Percentiles rank a stretch among this genome's conserved stretches.
Conservation (phyloP, 2,329 filamentous ascomycete genomes). For the Fusarium nygamai region DNA sequence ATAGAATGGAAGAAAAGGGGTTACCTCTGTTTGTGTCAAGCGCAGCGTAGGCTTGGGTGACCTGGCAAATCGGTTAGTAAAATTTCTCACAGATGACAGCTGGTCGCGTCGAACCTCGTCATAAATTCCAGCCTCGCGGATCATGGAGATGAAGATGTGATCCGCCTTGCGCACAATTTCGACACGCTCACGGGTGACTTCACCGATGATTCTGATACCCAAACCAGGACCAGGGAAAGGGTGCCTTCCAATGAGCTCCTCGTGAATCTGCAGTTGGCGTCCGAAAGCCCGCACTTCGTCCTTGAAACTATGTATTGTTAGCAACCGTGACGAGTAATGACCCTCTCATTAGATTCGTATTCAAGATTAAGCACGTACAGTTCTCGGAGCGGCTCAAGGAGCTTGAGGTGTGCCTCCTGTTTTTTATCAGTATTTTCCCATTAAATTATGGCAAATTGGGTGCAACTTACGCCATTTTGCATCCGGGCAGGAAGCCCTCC, state of each 20-base stretch:
- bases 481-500: slow-evolving; percentile 33
- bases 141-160: slow-evolving; percentile 78
- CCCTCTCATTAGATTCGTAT: background rate
- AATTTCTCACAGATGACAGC: background rate
- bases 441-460: background rate
- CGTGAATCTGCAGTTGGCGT: slow-evolving; percentile 46
- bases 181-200: slow-evolving; percentile 80
- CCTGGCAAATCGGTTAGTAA: slow-evolving; percentile 15
- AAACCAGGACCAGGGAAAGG: slow-evolving; percentile 69
- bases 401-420: slow-evolving; percentile 41
- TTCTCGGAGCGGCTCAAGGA: slow-evolving; percentile 51
- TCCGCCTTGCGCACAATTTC: slow-evolving; percentile 77
- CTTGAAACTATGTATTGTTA: slow-evolving; percentile 66
- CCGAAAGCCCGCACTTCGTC: slow-evolving; percentile 68
- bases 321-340: background rate
- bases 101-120: slow-evolving; percentile 37
- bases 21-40: slow-evolving; percentile 37
- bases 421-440: slow-evolving; percentile 16
- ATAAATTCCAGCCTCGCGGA: slow-evolving; percentile 72
- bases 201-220: slow-evolving; percentile 46
- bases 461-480: slow-evolving; percentile 21
- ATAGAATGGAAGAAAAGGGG: background rate
- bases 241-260: slow-evolving; percentile 57
- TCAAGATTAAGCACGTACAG: slow-evolving; percentile 50
- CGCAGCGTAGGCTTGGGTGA: slow-evolving; percentile 44